Evolutionary conservation across 805 yeast genomes (phyloP), one percentile per base, ranked within the genome.

Genomic region (Candida insectorum): DNA sequence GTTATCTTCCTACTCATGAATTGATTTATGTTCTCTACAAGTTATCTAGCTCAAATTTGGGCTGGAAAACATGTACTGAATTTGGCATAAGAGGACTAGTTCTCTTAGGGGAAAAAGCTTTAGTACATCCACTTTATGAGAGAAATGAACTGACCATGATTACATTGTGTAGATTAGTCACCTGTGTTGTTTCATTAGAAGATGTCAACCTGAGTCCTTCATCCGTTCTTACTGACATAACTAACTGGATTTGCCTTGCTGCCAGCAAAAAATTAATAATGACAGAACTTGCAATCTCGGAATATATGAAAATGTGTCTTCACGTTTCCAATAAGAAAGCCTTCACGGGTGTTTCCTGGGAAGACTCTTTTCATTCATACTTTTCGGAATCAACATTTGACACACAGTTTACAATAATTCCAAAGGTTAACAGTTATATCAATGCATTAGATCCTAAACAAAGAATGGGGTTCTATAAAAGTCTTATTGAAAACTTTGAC

Each of bases 81-180:
- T 8, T 24, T 6, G 9, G 9, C 12, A 16, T 26, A 6, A 26
- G 10, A 8, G 28, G 8, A 15, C 18, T 26, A 6, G 12, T 12
- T 6, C 11, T 15, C 6, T 26, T 29, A 8, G 38, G 38, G 2
- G 10, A 21, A 15, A 16, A 34, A 2, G 34, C 33, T 11, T 30
- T 42, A 19, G 36, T 35, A 21, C 34, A 42, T 23, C 31, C 27
- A 10, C 13, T 37, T n/a, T 33, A 10, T 22, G 47, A 43, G 16
- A 34, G 44, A 22, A 32, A 21, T 18, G 41, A 43, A 20, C 18
- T 37, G 18, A 28, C 34, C 3, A 17, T 39, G 7, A 28, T 32
- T 4, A 26, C 28, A 3, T 25, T 30, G 8, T 36, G 41, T 20
- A 14, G 34, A 16, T 22, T 34, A 12, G n/a, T n/a, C n/a, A n/a